Evolutionary conservation across 208 protist genomes (phyloP), one percentile per base, ranked within the genome.

Genomic region (Crithidia bombi): DNA sequence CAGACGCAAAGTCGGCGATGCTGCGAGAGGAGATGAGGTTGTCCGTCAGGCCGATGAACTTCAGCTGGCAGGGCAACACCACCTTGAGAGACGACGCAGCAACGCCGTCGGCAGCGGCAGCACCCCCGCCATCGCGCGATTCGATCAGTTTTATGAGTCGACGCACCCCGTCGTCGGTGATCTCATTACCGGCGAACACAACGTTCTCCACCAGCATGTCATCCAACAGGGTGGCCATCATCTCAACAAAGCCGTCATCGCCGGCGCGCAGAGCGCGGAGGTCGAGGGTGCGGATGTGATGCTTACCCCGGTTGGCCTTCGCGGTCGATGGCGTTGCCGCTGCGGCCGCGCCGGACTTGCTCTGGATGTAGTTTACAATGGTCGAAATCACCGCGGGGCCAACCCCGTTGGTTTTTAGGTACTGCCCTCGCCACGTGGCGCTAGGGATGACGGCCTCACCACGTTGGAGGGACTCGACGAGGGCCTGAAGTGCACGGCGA

Each of bases 241-340:
- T 78, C 23, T 74, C 73, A 9, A 79, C 63, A 54, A 93, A 72
- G 25, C 82, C 85, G 38, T 87, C 77, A 55, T 93, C 83, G 43
- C 73, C 77, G n/a, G 83, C 83, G 19, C 61, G 69, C 52, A 93
- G 46, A 15, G 74, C 75, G 36, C 83, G 75, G 21, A 93, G 69
- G 68, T 93, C 87, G 7, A 93, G 73, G 17, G 82, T 86, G n/a
- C 68, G 56, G 25, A 79, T 84, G 54, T 35, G 50, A 67, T 82
- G 85, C 41, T 69, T 68, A 3, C n/a, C 46, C 5, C 46, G 28
- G 12, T 47, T 33, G 23, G 33, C 0, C 28, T 56, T 66, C 30
- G 61, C 33, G 2, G 35, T 28, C 14, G 63, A 28, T 57, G 50
- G 21, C 21, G 43, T 3, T n/a, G 5, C 33, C 55, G 55, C 39